These are phyloP conservation scores for Plasmodium ovale DNA, from an alignment of 169 alveolate species.

Conservation along the genomic window DNA sequence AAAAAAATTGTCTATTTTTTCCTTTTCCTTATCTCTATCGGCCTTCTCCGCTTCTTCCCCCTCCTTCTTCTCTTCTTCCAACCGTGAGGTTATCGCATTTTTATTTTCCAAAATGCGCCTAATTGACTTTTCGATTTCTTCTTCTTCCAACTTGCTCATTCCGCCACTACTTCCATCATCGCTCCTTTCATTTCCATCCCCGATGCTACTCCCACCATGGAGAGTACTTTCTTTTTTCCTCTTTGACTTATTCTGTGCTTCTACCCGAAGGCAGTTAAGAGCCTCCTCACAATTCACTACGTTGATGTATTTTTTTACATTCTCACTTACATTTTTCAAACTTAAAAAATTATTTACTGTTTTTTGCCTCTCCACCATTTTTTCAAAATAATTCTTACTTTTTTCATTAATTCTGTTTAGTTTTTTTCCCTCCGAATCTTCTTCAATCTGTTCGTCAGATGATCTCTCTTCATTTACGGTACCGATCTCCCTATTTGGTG, in stretches of 20 bases:
- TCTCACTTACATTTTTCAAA: conserved; percentile 12
- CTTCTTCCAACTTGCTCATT: conserved; percentile 14
- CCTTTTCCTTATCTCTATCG: conserved; percentile 26
- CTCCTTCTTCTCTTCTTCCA: not conserved
- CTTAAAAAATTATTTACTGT: conserved; percentile 25
- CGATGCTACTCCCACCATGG: not conserved
- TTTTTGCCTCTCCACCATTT: conserved; percentile 49
- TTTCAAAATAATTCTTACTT: conserved; percentile 33
- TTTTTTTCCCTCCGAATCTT: not conserved
- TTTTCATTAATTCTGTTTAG: not conserved
- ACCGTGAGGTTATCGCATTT: not conserved
- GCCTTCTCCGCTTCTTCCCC: not conserved
- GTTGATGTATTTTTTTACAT: conserved; percentile 38
- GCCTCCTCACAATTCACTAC: conserved; percentile 49
- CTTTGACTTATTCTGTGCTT: not conserved
- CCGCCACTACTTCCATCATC: not conserved
- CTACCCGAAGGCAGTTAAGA: not conserved
- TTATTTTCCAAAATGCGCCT: conserved; percentile 10
- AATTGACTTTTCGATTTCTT: conserved; percentile 27
- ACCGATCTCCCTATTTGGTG: not conserved
- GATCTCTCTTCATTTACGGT: not conserved
- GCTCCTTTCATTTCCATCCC: not conserved
- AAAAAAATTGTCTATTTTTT: conserved; percentile 38
- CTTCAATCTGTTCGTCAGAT: not conserved
- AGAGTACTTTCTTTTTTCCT: not conserved